Evolutionary conservation across 1,284 basidiomycete genomes (phyloP).

Genomic region (Apiotrichum mycotoxinovorans): DNA sequence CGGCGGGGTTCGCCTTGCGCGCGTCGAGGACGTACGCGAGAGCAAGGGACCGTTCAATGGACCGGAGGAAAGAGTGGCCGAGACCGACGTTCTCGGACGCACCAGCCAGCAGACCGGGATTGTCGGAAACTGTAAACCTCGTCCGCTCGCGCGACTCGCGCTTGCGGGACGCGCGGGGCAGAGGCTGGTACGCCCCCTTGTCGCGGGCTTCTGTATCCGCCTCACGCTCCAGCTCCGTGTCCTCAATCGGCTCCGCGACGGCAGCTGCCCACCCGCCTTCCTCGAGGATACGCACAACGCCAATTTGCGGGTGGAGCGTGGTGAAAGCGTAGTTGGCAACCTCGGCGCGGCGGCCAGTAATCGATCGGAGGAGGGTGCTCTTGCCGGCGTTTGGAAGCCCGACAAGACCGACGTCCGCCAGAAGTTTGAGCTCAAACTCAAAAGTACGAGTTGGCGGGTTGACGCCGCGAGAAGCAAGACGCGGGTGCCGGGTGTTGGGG

Average conservation of each 20-base stretch:
- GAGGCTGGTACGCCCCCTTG: constrained; percentile 32
- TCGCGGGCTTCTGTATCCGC: constrained; percentile 47
- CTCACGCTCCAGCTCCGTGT: constrained; percentile 63
- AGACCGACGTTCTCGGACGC: constrained; percentile 87
- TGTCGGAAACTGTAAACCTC: constrained; percentile 94
- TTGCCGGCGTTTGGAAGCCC: constrained; percentile 84
- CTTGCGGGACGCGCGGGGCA: constrained; percentile 11
- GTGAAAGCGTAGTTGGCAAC: constrained; percentile 93
- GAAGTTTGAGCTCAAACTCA: constrained; percentile 86
- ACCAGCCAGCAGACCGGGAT: constrained; percentile 82
- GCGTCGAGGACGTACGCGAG: constrained; percentile 92
- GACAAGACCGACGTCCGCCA: constrained; percentile 91
- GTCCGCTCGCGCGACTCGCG: constrained; percentile 57
- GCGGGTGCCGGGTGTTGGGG: constrained; percentile 61
- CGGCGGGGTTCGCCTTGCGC: constrained; percentile 64
- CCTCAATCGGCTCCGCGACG: constrained; percentile 58
- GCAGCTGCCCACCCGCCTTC: constrained; percentile 68
- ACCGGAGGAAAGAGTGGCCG: constrained; percentile 88
- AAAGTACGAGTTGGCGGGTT: constrained; percentile 78
- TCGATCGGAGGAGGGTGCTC: constrained; percentile 78
- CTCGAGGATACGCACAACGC: constrained; percentile 77
- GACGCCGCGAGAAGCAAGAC: constrained; percentile 74
- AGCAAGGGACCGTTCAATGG: constrained; percentile 86
- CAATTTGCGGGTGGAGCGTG: constrained; percentile 92
- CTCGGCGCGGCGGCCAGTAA: constrained; percentile 83